Evolutionary conservation across 352 stramenopile genomes (phyloP), one percentile per base, ranked within the genome.

Genomic region (Pythium utonaiense): DNA sequence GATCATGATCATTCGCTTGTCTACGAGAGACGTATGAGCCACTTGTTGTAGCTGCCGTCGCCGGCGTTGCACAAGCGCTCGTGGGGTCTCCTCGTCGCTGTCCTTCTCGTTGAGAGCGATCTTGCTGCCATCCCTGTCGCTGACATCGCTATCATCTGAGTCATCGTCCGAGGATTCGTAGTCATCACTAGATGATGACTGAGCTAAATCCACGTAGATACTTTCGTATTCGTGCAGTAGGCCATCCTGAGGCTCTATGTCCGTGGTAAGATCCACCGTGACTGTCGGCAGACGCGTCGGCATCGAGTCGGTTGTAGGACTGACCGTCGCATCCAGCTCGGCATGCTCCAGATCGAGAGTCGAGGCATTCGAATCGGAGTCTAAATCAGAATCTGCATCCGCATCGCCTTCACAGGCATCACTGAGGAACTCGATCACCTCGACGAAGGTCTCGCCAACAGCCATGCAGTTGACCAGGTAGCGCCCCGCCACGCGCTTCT

Each of bases 161-260:
- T 49, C 19, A 19, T 67, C 52, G 16, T 36, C 62, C 24, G 13
- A 25, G 21, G 50, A 60, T 17, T 66, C 59, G 44, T 60, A 56
- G 52, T 60, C 51, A n/a, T 60, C 51, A 24, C 50, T 59, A 5
- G 49, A 59, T 4, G 58, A 65, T 30, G 58, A 54, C 28, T 59
- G 22, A 1, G 58, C 50, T 6, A 53, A 38, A 30, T 59, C 40
- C 19, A 65, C 40, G 40, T 59, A 65, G 6, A 60, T 38, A 3
- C 40, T 41, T 33, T 66, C 59, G 31, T 66, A 51, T 34, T 66
- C 59, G 27, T 50, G 53, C 25, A 66, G 24, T 9, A 53, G 14
- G 1, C 41, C 40, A 4, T 31, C 34, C 21, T 21, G 12, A 5
- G 34, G 27, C 14, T 49, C 34, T 6, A 22, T 22, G 1, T 2